Evolutionary conservation across 768 basidiomycete genomes (phyloP), one percentile per base, ranked within the genome.

Genomic region (Hygrophorus pudorinus): DNA sequence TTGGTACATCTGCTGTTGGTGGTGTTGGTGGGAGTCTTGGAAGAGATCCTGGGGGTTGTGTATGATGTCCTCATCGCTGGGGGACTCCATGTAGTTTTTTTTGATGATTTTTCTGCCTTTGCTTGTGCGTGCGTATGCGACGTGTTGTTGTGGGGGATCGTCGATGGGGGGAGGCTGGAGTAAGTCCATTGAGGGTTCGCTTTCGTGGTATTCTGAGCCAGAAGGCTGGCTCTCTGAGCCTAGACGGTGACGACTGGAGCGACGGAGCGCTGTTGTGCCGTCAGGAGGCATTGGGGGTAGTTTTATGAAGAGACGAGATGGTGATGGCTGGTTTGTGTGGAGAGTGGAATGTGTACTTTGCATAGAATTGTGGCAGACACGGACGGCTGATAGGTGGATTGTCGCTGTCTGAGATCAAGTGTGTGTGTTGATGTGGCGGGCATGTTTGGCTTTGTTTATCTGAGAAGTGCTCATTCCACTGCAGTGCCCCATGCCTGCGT

Each of bases 141-240:
- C 42, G 3, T 53, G 54, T 40, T 41, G 42, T n/a, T 39, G 42
- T 29, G 57, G 53, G 28, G 70, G 65, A 7, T 62, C 59, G 24
- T 9, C 44, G 49, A 13, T 53, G 54, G 18, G 56, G 51, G 12
- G 54, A 54, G n/a, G 51, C 54, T 38, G 49, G 49, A 7, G 56
- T 36, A 54, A 53, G 35, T 65, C 60, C 43, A 65, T 59, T 2
- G 68, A 70, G 50, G 66, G 67, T 40, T 72, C 72, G 44, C 71
- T 71, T 45, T 62, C 67, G 45, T 68, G 64, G 53, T 75, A 76
- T 53, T 73, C 71, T 3, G 72, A 74, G 14, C 70, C 72, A 38
- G 71, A 73, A 14, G 63, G 59, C 0, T 59, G 45, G 33, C 62
- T 57, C 17, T 56, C 58, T 11, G 65, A 64, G n/a, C 58, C 58